Percentiles rank a stretch among this genome's conserved stretches.
These are phyloP conservation scores for Miscanthus lutarioriparius DNA, from an alignment of 176 grass and related monocot genomes.

Conservation along the genomic window DNA sequence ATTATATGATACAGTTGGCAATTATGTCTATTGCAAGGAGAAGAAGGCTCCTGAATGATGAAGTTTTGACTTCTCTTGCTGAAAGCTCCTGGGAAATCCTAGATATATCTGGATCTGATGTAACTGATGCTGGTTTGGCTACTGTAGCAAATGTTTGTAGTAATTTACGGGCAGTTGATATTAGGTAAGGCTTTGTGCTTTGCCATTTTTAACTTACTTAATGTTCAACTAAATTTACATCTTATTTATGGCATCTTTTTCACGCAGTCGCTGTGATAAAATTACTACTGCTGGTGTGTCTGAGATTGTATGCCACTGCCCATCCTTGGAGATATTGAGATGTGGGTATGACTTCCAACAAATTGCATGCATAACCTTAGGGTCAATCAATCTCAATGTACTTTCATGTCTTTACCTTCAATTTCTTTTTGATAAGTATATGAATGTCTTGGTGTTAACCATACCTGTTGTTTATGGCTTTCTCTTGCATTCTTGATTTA, in stretches of 20 bases:
- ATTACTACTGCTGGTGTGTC: constrained; percentile 66
- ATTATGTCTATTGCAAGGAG: constrained; percentile 86
- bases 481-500: neutral
- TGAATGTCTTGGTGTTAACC: neutral
- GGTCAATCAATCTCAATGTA: neutral
- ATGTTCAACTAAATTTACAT: constrained; percentile 17
- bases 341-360: constrained; percentile 68
- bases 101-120: constrained; percentile 89
- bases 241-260: constrained; percentile 25
- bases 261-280: constrained; percentile 71
- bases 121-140: constrained; percentile 68
- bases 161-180: constrained; percentile 79
- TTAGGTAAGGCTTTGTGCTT: constrained; percentile 56
- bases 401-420: neutral
- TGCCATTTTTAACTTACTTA: neutral
- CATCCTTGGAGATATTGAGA: constrained; percentile 86
- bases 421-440: neutral
- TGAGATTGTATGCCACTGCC: constrained; percentile 67
- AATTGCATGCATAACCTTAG: constrained; percentile 6
- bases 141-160: constrained; percentile 65
- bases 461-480: neutral
- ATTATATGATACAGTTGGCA: constrained; percentile 61
- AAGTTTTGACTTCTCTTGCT: constrained; percentile 67
- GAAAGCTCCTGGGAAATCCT: constrained; percentile 85
- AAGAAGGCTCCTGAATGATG: constrained; percentile 74